A percentile compares a stretch with the other conserved stretches of the same genome.
These are phyloP conservation scores for Saprolegnia diclina DNA, from an alignment of 352 stramenopile species.

Conservation along the genomic window DNA sequence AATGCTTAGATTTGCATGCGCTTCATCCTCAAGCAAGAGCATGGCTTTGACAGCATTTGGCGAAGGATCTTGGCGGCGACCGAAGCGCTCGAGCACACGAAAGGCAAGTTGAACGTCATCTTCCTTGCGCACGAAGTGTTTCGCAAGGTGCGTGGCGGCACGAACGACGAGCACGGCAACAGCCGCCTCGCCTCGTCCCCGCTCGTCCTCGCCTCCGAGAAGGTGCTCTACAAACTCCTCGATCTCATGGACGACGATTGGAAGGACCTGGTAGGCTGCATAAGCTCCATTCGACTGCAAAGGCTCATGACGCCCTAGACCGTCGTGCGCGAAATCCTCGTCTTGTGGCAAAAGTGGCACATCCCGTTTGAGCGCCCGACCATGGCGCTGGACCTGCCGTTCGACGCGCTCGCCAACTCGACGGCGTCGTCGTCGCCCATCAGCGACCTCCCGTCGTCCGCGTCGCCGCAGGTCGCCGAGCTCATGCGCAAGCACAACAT, in stretches of 20 bases:
- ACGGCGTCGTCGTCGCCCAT: constrained; percentile 49
- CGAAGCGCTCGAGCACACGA: constrained; percentile 52
- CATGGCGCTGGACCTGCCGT: neutral
- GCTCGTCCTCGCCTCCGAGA: constrained; percentile 59
- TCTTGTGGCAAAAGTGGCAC: constrained; percentile 8
- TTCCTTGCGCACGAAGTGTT: constrained; percentile 82
- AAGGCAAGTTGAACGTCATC: constrained; percentile 68
- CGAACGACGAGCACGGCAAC: constrained; percentile 66
- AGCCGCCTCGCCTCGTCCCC: constrained; percentile 63
- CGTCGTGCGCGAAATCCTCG: constrained; percentile 15
- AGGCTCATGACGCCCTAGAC: neutral
- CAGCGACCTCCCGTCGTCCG: constrained; percentile 29
- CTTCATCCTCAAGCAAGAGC: constrained; percentile 77
- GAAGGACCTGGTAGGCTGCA: constrained; percentile 55
- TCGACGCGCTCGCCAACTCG: neutral
- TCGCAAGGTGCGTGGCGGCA: constrained; percentile 63
- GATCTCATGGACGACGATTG: constrained; percentile 57
- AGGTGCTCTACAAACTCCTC: constrained; percentile 52
- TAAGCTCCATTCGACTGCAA: neutral
- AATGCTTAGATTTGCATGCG: constrained; percentile 59
- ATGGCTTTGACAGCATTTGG: constrained; percentile 62
- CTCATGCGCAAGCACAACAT: constrained; percentile 79
- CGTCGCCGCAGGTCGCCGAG: constrained; percentile 51
- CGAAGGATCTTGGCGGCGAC: constrained; percentile 62
- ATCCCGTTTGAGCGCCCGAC: neutral